Percentiles rank a stretch among this genome's conserved stretches.
Conservation (phyloP, 306 rosid genomes). For the Alnus glutinosa region DNA sequence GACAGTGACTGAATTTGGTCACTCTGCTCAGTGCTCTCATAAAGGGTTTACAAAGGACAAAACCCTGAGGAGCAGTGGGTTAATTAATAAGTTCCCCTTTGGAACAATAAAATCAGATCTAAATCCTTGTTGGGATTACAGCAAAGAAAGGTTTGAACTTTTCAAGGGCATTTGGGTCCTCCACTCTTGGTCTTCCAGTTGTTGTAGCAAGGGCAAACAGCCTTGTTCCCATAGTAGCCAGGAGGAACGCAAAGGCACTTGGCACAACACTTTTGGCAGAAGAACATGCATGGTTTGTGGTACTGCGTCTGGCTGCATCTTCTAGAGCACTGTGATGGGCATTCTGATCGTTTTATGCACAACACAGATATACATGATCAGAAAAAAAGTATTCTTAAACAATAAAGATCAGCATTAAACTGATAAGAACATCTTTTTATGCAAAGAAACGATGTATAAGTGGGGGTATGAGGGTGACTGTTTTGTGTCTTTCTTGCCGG, state of each 20-base stretch:
- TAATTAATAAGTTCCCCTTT: background rate
- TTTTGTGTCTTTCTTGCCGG: no score
- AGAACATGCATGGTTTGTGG: constrained; percentile 59
- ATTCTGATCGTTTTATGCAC: constrained; percentile 29
- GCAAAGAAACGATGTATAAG: no score
- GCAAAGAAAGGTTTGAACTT: background rate
- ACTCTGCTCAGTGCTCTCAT: background rate
- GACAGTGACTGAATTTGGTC: background rate
- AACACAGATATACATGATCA: background rate
- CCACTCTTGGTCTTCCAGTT: constrained; percentile 64
- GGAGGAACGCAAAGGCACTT: constrained; percentile 58
- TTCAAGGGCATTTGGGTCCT: constrained; percentile 67
- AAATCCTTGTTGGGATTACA: constrained; percentile 12
- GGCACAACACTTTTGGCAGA: constrained; percentile 54
- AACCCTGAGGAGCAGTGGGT: no score
- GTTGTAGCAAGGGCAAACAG: constrained; percentile 65
- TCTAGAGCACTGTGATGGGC: constrained; percentile 43
- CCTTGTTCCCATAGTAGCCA: constrained; percentile 59
- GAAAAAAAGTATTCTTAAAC: no score
- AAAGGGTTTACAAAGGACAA: background rate
- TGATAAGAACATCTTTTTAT: no score
- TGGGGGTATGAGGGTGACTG: no score
- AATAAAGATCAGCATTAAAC: no score
- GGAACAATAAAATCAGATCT: constrained; percentile 3
- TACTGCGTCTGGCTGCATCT: constrained; percentile 50